Percentiles rank a stretch among this genome's conserved stretches.
These are phyloP conservation scores for Dentipellis sp. DNA, from an alignment of 768 basidiomycete species.

Conservation along the genomic window DNA sequence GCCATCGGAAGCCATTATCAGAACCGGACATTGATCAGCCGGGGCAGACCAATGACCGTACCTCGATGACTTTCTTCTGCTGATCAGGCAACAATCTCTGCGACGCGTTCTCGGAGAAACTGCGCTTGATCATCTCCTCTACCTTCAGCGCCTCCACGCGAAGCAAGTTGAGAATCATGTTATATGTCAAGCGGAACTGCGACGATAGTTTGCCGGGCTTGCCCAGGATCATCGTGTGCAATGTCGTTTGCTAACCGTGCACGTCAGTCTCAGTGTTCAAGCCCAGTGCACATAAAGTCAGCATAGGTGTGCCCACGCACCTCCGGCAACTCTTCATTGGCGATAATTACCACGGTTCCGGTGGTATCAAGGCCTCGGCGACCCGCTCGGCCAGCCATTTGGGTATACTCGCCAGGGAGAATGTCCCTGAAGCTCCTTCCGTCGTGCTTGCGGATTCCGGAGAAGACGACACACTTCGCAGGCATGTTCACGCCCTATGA, in stretches of 20 bases:
- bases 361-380: conserved; percentile 91
- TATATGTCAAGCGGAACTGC: conserved; percentile 96
- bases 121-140: conserved; percentile 99
- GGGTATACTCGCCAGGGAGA: conserved; percentile 89
- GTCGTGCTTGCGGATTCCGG: conserved; percentile 91
- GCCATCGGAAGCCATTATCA: conserved; percentile 2
- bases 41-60: conserved; percentile 17
- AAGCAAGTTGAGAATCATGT: conserved; percentile 96
- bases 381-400: conserved; percentile 98
- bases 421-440: conserved; percentile 88
- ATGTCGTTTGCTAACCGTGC: conserved; percentile 50
- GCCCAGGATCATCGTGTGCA: conserved; percentile 92
- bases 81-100: conserved; percentile 90
- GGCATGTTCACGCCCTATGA: conserved; percentile 98
- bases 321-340: conserved; percentile 79
- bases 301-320: conserved; percentile 31
- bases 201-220: conserved; percentile 85
- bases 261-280: not conserved
- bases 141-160: conserved; percentile 93
- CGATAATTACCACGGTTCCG: conserved; percentile 89
- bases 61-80: conserved; percentile 80
- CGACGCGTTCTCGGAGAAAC: conserved; percentile 96
- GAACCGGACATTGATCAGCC: not conserved
- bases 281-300: not conserved
- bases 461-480: conserved; percentile 94